Conservation (phyloP, 306 rosid species). For the Castanea sativa region DNA sequence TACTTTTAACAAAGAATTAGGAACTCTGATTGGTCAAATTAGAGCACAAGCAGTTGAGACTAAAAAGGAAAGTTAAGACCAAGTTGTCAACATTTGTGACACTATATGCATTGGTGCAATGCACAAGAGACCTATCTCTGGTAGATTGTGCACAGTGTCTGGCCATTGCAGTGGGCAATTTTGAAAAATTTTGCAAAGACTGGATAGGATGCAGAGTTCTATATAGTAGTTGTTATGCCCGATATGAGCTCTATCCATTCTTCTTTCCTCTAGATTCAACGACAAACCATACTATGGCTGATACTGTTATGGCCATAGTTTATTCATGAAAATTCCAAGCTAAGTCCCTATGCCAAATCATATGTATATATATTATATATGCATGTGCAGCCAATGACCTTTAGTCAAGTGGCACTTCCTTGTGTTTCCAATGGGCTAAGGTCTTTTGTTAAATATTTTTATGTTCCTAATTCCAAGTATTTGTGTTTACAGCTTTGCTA, state of each 20-base stretch:
- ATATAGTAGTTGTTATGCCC: constrained; percentile 59
- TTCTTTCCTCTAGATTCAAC: constrained; percentile 54
- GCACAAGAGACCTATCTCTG: constrained; percentile 57
- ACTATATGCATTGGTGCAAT: constrained; percentile 60
- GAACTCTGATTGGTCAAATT: constrained; percentile 32
- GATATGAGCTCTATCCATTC: constrained; percentile 65
- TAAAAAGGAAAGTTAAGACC: constrained; percentile 42
- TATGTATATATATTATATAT: too few species aligned
- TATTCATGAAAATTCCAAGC: constrained; percentile 13
- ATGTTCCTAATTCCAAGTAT: too few species aligned
- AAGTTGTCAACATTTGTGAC: constrained; percentile 43
- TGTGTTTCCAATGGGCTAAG: too few species aligned
- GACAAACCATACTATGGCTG: too few species aligned
- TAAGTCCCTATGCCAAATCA: neutral
- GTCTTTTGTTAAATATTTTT: too few species aligned
- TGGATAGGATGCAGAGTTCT: constrained; percentile 55
- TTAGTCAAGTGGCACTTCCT: too few species aligned
- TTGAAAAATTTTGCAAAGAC: constrained; percentile 33
- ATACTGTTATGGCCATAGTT: neutral
- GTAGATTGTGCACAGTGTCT: constrained; percentile 55
- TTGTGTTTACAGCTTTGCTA: too few species aligned
- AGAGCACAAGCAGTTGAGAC: constrained; percentile 38
- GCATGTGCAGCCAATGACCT: too few species aligned
- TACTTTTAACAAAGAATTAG: constrained; percentile 43
- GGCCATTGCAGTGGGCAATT: constrained; percentile 50